Base-by-base conservation (phyloP, 345 rosid genomes). In the Eucalyptus rudis region DNA sequence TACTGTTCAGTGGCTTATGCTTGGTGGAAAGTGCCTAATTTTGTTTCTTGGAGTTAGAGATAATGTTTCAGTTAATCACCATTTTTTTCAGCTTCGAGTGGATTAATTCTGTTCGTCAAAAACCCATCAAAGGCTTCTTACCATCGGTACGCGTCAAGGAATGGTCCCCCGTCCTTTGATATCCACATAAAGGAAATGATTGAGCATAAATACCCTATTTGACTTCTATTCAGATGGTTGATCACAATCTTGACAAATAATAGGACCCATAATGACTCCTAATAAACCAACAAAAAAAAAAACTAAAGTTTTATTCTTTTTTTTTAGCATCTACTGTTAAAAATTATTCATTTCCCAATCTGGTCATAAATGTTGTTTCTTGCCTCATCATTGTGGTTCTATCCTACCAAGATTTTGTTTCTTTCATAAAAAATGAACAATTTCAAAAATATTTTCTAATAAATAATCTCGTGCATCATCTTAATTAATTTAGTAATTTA, bases 381-480 rank as follows among this genome's bases (percentile, higher is more conserved):
- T 71, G 3, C 6, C 3, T 0, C 3, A 6, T 40, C 14, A 2
- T 36, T 2, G 7, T 36, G 8, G 14, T 76, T 40, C 12, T 6
- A 22, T 40, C 22, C 8, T 40, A 40, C 0, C 14, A 20, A 40
- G 22, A 24, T 24, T 10, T 56, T 56, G 2, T 56, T 56, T 56
- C 3, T 56, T 56, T 56, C 3, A 56, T 10, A 24, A 20, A 52
- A 52, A 19, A 52, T 20, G 10, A 52, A 52, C 0, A 17, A 17
- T 51, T 51, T 22, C 5, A 56, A 54, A 10, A 56, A 24, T 4
- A 4, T 24, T 56, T 56, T 1, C 13, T 24, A 24, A 56, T 52
- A 56, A 10, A 24, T 56, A 56, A 22, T 56, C 3, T 4, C 0
- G 1, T 56, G 29, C 1, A 56, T 56, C 13, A 25, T 56, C 29